A percentile compares a stretch with the other conserved stretches of the same genome.
phyloP scores from a whole-genome alignment of 75 land plant species.

The Selaginella tamariscina region DNA sequence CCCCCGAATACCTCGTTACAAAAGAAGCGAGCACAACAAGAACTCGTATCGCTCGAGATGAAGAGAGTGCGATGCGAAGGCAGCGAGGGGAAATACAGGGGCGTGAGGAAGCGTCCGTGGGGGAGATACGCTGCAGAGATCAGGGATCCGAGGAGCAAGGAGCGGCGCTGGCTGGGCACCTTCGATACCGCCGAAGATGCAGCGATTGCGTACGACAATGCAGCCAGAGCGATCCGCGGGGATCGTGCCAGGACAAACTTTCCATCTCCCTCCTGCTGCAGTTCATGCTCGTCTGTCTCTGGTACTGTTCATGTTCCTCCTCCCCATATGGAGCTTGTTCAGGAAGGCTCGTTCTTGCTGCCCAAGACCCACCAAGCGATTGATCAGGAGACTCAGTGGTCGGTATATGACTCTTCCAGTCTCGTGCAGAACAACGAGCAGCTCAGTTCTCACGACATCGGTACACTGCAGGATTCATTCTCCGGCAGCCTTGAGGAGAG shows the following conservation, averaged over 20 bases:
- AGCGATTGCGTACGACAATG: not conserved
- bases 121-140: not conserved
- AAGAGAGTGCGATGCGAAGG: not conserved
- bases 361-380: not conserved
- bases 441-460: not conserved
- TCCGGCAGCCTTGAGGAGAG: not conserved
- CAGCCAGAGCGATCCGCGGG: not conserved
- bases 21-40: too few species aligned
- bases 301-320: not conserved
- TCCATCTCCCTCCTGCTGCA: not conserved
- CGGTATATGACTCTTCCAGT: not conserved
- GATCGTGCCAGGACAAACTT: not conserved
- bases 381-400: not conserved
- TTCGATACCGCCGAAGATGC: not conserved
- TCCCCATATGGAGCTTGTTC: not conserved
- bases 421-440: not conserved
- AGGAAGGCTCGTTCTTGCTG: not conserved
- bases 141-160: constrained; percentile 1
- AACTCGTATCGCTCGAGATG: too few species aligned
- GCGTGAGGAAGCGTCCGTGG: not conserved
- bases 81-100: not conserved
- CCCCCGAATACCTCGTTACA: too few species aligned
- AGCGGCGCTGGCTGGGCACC: constrained; percentile 2
- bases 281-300: not conserved
- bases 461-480: not conserved